Percentiles rank a stretch among this genome's conserved stretches.
Conservation (phyloP, 164 flowering plant genomes). For the Macadamia integrifolia region DNA sequence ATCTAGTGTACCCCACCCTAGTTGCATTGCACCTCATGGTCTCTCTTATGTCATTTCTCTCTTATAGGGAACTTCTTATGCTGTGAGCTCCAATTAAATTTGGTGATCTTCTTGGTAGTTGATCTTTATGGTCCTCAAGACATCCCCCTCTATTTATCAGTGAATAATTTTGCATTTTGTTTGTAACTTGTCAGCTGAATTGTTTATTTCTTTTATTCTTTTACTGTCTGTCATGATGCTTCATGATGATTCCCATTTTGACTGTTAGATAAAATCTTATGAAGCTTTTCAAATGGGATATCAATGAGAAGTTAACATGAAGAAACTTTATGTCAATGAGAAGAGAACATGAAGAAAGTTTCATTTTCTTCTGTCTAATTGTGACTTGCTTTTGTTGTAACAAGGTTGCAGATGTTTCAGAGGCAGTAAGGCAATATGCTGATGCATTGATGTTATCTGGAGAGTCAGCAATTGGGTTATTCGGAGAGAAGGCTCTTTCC, state of each 20-base stretch:
- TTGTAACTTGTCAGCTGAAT: too few relatives aligned
- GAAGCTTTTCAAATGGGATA: too few relatives aligned
- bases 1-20: background rate
- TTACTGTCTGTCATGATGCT: too few relatives aligned
- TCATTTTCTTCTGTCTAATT: background rate
- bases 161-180: too few relatives aligned
- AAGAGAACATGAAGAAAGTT: conserved; percentile 4
- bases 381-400: conserved; percentile 9
- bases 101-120: too few relatives aligned
- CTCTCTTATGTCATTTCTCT: background rate
- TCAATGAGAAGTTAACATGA: background rate
- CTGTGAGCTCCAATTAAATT: too few relatives aligned
- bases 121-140: too few relatives aligned
- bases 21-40: background rate
- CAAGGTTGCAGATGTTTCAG: conserved; percentile 91
- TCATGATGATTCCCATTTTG: too few relatives aligned
- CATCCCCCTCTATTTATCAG: too few relatives aligned
- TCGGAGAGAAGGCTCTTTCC: conserved; percentile 67
- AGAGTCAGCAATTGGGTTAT: conserved; percentile 81
- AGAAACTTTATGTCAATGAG: background rate
- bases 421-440: conserved; percentile 80
- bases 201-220: too few relatives aligned
- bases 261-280: too few relatives aligned
- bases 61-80: too few relatives aligned
- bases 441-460: conserved; percentile 95